Evolutionary conservation across 1,284 basidiomycete genomes (phyloP).

Genomic region (Malassezia sp.): DNA sequence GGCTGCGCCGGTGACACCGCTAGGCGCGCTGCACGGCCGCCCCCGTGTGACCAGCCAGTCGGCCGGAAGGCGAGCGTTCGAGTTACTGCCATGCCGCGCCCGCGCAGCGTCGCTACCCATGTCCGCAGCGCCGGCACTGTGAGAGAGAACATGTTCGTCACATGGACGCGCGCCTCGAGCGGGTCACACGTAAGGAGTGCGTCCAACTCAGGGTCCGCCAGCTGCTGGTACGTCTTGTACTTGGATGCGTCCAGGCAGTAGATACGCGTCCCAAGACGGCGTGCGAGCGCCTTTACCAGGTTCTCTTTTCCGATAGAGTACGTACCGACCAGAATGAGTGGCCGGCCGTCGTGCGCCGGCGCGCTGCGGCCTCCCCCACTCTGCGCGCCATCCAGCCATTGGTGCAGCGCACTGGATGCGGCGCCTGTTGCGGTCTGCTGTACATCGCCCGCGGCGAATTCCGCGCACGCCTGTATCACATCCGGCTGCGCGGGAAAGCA

Average conservation of each 20-base stretch:
- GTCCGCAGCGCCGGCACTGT: slow-evolving; percentile 64
- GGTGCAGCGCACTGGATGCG: too few relatives aligned
- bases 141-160: slow-evolving; percentile 69
- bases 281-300: slow-evolving; percentile 84
- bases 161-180: slow-evolving; percentile 63
- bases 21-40: slow-evolving; percentile 50
- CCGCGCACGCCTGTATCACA: slow-evolving; percentile 81
- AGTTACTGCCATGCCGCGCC: slow-evolving; percentile 62
- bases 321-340: slow-evolving; percentile 78
- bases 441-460: slow-evolving; percentile 39
- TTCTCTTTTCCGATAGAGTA: slow-evolving; percentile 96
- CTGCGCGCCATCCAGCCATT: too few relatives aligned
- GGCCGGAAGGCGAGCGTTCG: slow-evolving; percentile 74
- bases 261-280: slow-evolving; percentile 68
- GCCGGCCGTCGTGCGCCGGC: too few relatives aligned
- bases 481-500: slow-evolving; percentile 86
- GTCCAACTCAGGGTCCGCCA: slow-evolving; percentile 58
- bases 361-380: too few relatives aligned
- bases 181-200: slow-evolving; percentile 67
- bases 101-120: slow-evolving; percentile 56
- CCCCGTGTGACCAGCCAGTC: slow-evolving; percentile 81
- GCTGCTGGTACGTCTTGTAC: slow-evolving; percentile 33
- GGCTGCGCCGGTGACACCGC: slow-evolving; percentile 1
- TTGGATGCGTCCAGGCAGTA: slow-evolving; percentile 63
- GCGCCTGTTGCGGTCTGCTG: too few relatives aligned